These are phyloP conservation scores for Podospora pseudocomata DNA, from an alignment of 495 filamentous ascomycete genomes.

Conservation along the genomic window DNA sequence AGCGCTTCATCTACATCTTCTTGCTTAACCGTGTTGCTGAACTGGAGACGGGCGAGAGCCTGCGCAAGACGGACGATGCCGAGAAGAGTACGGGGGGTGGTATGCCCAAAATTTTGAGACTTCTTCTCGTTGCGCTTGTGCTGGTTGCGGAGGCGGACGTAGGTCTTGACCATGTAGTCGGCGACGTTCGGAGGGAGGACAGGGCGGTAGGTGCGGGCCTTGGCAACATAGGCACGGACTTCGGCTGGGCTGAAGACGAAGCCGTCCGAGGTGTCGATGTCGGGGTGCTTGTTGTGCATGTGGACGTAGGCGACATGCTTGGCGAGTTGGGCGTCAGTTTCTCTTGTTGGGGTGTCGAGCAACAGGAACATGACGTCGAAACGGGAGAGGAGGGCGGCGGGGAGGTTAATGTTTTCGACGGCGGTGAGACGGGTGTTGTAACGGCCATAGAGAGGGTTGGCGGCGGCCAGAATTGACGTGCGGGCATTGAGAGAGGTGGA, in stretches of 20 bases:
- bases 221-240: conserved; percentile 91
- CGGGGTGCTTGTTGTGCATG: conserved; percentile 94
- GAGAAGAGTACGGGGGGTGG: conserved; percentile 86
- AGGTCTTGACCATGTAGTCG: conserved; percentile 94
- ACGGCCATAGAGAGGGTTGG: conserved; percentile 94
- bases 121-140: conserved; percentile 84
- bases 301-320: conserved; percentile 95
- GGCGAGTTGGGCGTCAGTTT: conserved; percentile 88
- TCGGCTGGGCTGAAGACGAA: conserved; percentile 83
- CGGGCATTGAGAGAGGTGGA: conserved; percentile 93
- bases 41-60: conserved; percentile 89
- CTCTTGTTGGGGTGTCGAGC: conserved; percentile 84
- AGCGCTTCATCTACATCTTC: conserved; percentile 97
- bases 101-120: conserved; percentile 88
- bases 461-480: conserved; percentile 94
- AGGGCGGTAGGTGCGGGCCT: conserved; percentile 83
- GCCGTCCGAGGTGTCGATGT: conserved; percentile 51
- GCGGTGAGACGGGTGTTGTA: conserved; percentile 97
- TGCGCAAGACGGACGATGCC: conserved; percentile 91
- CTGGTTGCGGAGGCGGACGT: conserved; percentile 84
- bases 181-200: conserved; percentile 76
- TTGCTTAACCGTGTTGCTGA: conserved; percentile 73
- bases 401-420: conserved; percentile 98
- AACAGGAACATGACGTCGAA: conserved; percentile 97
- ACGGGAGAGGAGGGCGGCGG: conserved; percentile 89